Conservation (phyloP, 2,329 filamentous ascomycete species). For the Fonsecaea monophora region DNA sequence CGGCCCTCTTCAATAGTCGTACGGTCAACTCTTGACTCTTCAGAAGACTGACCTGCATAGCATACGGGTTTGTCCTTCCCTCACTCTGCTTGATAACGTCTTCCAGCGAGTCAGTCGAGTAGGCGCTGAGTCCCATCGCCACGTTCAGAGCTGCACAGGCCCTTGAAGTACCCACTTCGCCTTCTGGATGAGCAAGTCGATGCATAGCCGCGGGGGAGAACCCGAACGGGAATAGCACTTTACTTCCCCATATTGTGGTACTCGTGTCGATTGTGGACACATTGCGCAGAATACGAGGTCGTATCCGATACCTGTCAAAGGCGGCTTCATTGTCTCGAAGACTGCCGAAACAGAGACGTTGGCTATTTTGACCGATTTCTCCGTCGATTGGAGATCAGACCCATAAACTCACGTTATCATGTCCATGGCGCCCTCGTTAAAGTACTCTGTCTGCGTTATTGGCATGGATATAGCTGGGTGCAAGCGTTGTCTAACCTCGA, state of each 20-base stretch:
- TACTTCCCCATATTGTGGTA: conserved; percentile 54
- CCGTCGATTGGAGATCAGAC: conserved; percentile 35
- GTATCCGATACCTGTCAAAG: conserved; percentile 58
- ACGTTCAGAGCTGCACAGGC: conserved; percentile 54
- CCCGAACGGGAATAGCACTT: conserved; percentile 59
- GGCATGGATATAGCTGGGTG: neutral
- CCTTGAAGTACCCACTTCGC: conserved; percentile 58
- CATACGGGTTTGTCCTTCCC: conserved; percentile 44
- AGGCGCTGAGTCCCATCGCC: conserved; percentile 58
- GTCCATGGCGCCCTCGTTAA: conserved; percentile 65
- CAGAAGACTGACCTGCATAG: conserved; percentile 27
- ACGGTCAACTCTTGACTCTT: conserved; percentile 47
- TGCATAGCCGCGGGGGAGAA: conserved; percentile 63
- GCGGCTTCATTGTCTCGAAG: conserved; percentile 59
- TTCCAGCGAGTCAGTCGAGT: conserved; percentile 54
- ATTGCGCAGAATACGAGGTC: conserved; percentile 49
- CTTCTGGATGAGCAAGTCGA: conserved; percentile 59
- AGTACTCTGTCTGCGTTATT: conserved; percentile 55
- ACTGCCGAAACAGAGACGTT: conserved; percentile 40
- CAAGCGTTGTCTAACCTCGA: conserved; percentile 17
- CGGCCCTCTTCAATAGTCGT: conserved; percentile 51
- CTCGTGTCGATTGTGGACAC: conserved; percentile 48
- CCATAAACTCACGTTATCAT: conserved; percentile 52
- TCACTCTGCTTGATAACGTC: conserved; percentile 50
- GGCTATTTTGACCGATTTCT: neutral